Base-by-base conservation (phyloP, 2,329 filamentous ascomycete genomes). In the Aspergillus piperis region DNA sequence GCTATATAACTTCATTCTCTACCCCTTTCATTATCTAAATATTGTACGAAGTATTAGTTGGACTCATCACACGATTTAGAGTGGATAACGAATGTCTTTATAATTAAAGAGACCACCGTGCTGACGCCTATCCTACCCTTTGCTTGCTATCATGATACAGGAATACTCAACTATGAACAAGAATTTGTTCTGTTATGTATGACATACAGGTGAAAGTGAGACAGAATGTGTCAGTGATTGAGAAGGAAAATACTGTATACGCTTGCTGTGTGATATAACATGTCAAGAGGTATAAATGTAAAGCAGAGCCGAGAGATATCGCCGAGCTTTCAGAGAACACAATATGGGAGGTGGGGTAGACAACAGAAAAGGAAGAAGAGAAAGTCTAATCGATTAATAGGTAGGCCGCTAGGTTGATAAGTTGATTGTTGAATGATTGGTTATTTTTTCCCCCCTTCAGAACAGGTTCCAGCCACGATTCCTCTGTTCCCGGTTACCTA, bases 391-490 rank as follows among this genome's bases (percentile, higher is more conserved):
- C 25, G n/a, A 32, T 50, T 50, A 50, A 32, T 44, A 44, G 47
- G 25, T 32, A 50, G 8, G 47, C 30, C n/a, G 47, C 25, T 32
- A 32, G 47, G 21, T 23, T 4, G 13, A 21, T 13, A 15, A 47
- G 44, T n/a, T 17, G 21, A n/a, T 49, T 48, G 17, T 21, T 25
- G 38, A n/a, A 10, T 42, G 39, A 42, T 42, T 42, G 39, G 8
- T 21, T 44, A 21, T 19, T 44, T n/a, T 56, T 73, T 0, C 7
- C 7, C 1, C 7, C 25, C 68, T 58, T 73, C 69, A 80, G 66
- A 81, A 81, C 52, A 80, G 66, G 64, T 77, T 77, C 79, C 79
- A 81, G 8, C 75, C 70, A 55, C 74, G 71, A 27, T 70, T 73
- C 57, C 74, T 74, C 58, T 74, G 73, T 61, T 78, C 77, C 53